phyloP scores from a whole-genome alignment of 345 rosid species.

The Citrus medica region DNA sequence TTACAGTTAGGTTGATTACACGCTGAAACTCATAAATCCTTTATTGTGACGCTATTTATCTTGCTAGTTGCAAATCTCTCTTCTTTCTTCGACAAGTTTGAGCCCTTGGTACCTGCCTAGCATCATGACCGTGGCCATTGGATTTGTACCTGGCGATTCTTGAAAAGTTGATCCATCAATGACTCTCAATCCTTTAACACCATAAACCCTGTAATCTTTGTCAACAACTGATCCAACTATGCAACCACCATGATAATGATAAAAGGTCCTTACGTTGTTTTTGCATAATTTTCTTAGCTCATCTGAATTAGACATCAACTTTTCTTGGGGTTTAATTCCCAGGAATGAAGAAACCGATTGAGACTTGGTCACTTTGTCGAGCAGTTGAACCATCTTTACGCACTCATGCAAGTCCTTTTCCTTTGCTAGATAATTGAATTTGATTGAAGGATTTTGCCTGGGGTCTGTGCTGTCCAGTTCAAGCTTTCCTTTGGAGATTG shows the following conservation, averaged over 20 bases:
- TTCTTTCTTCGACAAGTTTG: conserved; percentile 43
- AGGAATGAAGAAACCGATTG: conserved; percentile 43
- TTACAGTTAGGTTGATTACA: neutral
- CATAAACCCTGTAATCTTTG: conserved; percentile 43
- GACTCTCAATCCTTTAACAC: conserved; percentile 53
- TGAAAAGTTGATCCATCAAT: conserved; percentile 46
- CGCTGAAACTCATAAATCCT: neutral
- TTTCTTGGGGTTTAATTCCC: conserved; percentile 29
- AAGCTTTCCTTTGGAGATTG: conserved; percentile 63
- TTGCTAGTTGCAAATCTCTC: neutral
- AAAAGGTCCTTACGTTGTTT: conserved; percentile 61
- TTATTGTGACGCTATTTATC: neutral
- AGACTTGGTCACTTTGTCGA: conserved; percentile 54
- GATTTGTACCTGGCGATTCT: conserved; percentile 82
- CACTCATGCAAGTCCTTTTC: conserved; percentile 56
- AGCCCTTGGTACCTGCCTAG: conserved; percentile 76
- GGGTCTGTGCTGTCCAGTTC: conserved; percentile 47
- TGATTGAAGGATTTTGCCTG: conserved; percentile 59
- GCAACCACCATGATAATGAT: conserved; percentile 74
- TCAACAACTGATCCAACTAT: conserved; percentile 56
- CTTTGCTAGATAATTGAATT: conserved; percentile 60
- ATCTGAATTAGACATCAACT: conserved; percentile 23
- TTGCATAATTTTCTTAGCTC: conserved; percentile 50
- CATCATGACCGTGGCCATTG: conserved; percentile 79
- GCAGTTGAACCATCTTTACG: conserved; percentile 48